Evolutionary conservation across 139 green algal species (phyloP).

Genomic region (Zygnema circumcarinatum): DNA sequence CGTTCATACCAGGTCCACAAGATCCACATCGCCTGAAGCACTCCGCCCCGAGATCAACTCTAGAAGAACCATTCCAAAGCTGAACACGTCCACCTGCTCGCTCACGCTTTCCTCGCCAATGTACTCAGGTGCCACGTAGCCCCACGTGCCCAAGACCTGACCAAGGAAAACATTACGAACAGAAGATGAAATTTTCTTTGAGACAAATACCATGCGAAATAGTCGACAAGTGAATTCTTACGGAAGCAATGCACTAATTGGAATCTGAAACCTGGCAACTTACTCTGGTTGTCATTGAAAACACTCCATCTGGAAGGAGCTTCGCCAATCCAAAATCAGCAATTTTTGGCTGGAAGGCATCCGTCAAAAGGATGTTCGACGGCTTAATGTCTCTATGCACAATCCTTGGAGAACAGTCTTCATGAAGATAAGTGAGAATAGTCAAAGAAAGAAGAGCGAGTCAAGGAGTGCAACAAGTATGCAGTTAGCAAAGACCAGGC

Average conservation of each 20-base stretch:
- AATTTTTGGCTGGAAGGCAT: constrained; percentile 30
- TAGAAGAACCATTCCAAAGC: constrained; percentile 71
- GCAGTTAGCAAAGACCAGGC: too few relatives aligned
- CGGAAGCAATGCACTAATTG: too few relatives aligned
- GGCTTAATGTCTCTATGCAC: constrained; percentile 41
- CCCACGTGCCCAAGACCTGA: constrained; percentile 66
- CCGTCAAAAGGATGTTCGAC: constrained; percentile 33
- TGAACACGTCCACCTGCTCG: constrained; percentile 69
- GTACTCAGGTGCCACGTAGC: constrained; percentile 71
- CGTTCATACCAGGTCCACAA: constrained; percentile 46
- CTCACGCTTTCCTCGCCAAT: constrained; percentile 50
- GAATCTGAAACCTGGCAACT: too few relatives aligned
- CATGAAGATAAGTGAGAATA: constrained; percentile 27
- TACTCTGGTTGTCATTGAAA: constrained; percentile 9
- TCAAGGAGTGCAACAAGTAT: too few relatives aligned
- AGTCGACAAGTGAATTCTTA: too few relatives aligned
- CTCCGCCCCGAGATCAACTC: constrained; percentile 67
- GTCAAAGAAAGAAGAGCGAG: not conserved
- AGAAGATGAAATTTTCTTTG: not conserved
- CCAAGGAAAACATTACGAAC: constrained; percentile 9
- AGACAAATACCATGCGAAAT: not conserved
- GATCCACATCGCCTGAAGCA: constrained; percentile 38
- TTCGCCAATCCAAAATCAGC: constrained; percentile 32
- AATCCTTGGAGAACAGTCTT: constrained; percentile 24
- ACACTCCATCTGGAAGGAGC: constrained; percentile 29